phyloP scores from a whole-genome alignment of 441 rosid species.

The Arabidopsis hybrid region DNA sequence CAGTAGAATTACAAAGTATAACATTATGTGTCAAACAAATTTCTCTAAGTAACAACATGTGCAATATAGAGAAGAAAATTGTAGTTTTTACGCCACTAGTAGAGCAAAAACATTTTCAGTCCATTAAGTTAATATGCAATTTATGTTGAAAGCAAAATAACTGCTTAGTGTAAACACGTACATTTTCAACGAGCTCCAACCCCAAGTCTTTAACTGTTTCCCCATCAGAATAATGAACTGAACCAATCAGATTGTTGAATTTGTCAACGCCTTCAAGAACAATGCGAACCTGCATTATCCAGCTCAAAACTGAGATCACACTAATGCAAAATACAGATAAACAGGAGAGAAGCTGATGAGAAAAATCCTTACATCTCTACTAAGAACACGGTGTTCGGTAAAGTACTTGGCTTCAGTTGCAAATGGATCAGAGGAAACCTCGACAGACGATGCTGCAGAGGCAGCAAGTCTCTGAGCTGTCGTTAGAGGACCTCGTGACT shows the following conservation, averaged over 20 bases:
- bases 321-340: slow-evolving; percentile 27
- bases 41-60: slow-evolving; percentile 24
- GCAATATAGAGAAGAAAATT: background rate
- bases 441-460: slow-evolving; percentile 63
- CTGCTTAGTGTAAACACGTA: slow-evolving; percentile 49
- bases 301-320: slow-evolving; percentile 36
- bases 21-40: slow-evolving; percentile 35
- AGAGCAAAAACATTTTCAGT: slow-evolving; percentile 2
- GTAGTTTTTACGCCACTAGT: slow-evolving; percentile 2
- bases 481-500: slow-evolving; percentile 70
- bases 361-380: slow-evolving; percentile 73
- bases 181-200: slow-evolving; percentile 93
- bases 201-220: slow-evolving; percentile 89
- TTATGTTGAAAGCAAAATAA: slow-evolving; percentile 1
- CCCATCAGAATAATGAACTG: slow-evolving; percentile 90
- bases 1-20: background rate
- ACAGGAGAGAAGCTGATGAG: slow-evolving; percentile 21
- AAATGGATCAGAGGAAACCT: slow-evolving; percentile 84
- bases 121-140: background rate
- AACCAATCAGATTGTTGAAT: slow-evolving; percentile 92
- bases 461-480: slow-evolving; percentile 93
- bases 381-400: slow-evolving; percentile 87
- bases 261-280: slow-evolving; percentile 98
- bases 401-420: slow-evolving; percentile 88
- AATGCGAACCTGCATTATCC: slow-evolving; percentile 79